Base-by-base conservation (phyloP, 2,329 filamentous ascomycete genomes). In the Grosmannia penicillata region DNA sequence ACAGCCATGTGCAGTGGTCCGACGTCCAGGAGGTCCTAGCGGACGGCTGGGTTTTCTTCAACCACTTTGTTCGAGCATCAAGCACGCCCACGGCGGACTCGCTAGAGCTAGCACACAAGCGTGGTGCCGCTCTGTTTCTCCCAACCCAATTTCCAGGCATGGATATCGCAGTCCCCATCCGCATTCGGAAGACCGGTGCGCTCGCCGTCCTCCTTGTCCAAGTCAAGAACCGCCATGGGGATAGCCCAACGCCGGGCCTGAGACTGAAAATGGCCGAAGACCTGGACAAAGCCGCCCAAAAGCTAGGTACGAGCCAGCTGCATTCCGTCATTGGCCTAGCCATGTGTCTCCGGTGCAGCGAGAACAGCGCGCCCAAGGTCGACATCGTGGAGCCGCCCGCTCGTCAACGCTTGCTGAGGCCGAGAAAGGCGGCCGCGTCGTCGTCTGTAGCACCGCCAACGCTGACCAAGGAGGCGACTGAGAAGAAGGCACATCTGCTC, bases 131-230 rank as follows among this genome's bases (percentile, higher is more conserved):
- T n/a, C n/a, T 38, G 3, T 38, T 33, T 11, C 15, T 38, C 22
- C 36, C 36, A 8, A 8, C 36, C 22, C 10, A 27, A 15, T 38
- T 33, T 13, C 36, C 36, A 1, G 36, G 36, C 2, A 38, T 38
- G 29, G 29, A 38, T 24, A 30, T 38, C 15, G 36, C 30, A n/a
- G 15, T 38, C 13, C 36, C 36, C 21, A n/a, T 38, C 3, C 36
- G 36, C 17, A 17, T 24, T 10, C 14, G 21, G 4, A 14, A 31
- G 19, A 25, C 23, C 13, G 36, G 30, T 6, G 4, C 3, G 4
- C 22, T 38, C 19, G 15, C 36, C 5, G 14, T 38, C 10, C 29
- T 38, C 8, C n/a, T 38, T 4, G 17, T 38, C 15, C 29, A 38
- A 17, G 18, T 27, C 4, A 33, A 33, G 29, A 38, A 38, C 17